These are phyloP conservation scores for Camellia lanceoleosa DNA, from an alignment of 148 eudicot species.

Conservation along the genomic window DNA sequence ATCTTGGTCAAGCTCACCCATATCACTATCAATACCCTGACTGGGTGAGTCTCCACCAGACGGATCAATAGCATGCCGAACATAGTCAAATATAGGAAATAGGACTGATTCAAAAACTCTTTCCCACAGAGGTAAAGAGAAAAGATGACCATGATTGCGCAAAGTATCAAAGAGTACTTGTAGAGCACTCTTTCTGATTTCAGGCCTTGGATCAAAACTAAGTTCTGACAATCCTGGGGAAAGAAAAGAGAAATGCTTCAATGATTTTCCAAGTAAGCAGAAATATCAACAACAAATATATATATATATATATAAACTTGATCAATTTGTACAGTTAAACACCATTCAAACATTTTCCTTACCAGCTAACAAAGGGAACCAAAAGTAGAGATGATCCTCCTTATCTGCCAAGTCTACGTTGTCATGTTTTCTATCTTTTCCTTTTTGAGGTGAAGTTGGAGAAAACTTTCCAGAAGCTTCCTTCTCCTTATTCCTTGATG, in stretches of 20 bases:
- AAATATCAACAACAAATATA: not conserved
- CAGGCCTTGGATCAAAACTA: slow-evolving; percentile 98
- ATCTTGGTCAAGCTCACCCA: slow-evolving; percentile 81
- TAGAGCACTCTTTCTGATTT: slow-evolving; percentile 86
- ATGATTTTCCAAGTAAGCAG: not conserved
- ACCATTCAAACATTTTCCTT: slow-evolving; percentile 24
- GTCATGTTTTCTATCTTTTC: slow-evolving; percentile 58
- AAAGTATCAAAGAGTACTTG: slow-evolving; percentile 90
- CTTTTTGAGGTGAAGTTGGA: slow-evolving; percentile 45
- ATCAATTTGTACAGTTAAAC: not conserved
- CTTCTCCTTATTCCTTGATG: slow-evolving; percentile 45
- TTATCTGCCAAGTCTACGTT: slow-evolving; percentile 61
- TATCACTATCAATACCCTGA: slow-evolving; percentile 42
- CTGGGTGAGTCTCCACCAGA: slow-evolving; percentile 50
- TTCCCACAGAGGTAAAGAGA: slow-evolving; percentile 93
- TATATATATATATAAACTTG: not conserved
- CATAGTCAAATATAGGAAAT: slow-evolving; percentile 95
- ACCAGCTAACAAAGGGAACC: slow-evolving; percentile 99
- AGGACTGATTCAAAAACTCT: slow-evolving; percentile 91
- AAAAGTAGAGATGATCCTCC: slow-evolving; percentile 87
- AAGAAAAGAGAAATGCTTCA: slow-evolving; percentile 3
- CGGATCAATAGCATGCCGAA: slow-evolving; percentile 87
- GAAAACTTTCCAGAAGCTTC: slow-evolving; percentile 56
- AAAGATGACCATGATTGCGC: slow-evolving; percentile 88
- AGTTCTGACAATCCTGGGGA: slow-evolving; percentile 87